Conservation (phyloP, 2,329 filamentous ascomycete species). For the Colletotrichum graminicola region DNA sequence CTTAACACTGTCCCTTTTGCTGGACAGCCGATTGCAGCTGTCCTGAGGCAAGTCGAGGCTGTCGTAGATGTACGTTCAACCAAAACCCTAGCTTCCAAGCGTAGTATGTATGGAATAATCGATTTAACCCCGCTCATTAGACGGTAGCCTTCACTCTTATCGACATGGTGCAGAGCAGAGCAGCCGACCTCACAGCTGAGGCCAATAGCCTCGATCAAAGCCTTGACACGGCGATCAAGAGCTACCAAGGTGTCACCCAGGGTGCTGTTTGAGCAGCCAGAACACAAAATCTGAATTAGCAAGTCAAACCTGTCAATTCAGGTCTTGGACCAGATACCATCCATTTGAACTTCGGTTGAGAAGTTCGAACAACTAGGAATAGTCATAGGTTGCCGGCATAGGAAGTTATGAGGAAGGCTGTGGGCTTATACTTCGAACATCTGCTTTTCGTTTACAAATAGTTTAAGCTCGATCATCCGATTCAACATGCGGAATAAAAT, state of each 20-base stretch:
- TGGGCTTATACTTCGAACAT: not conserved
- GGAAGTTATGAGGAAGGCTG: not conserved
- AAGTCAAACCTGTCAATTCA: not conserved
- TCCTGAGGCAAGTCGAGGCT: conserved; percentile 46
- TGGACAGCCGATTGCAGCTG: conserved; percentile 46
- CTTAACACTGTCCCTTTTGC: conserved; percentile 47
- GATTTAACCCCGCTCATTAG: conserved; percentile 9
- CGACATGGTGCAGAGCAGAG: conserved; percentile 46
- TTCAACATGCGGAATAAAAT: not conserved
- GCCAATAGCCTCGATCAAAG: not conserved
- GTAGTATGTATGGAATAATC: too few relatives aligned
- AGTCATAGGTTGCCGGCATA: not conserved
- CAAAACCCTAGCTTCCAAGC: not conserved
- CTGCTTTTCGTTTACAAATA: not conserved
- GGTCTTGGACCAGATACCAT: rapidly evolving
- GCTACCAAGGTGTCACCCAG: not conserved
- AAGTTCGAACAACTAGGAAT: not conserved
- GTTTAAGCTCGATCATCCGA: not conserved
- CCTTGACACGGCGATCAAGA: not conserved
- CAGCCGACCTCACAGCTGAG: not conserved
- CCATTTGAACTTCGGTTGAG: not conserved
- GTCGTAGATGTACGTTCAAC: conserved; percentile 46
- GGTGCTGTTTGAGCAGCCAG: not conserved
- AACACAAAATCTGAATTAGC: not conserved
- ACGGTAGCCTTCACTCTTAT: conserved; percentile 44